Conservation (phyloP, 768 basidiomycete species). For the Bullera alba region DNA sequence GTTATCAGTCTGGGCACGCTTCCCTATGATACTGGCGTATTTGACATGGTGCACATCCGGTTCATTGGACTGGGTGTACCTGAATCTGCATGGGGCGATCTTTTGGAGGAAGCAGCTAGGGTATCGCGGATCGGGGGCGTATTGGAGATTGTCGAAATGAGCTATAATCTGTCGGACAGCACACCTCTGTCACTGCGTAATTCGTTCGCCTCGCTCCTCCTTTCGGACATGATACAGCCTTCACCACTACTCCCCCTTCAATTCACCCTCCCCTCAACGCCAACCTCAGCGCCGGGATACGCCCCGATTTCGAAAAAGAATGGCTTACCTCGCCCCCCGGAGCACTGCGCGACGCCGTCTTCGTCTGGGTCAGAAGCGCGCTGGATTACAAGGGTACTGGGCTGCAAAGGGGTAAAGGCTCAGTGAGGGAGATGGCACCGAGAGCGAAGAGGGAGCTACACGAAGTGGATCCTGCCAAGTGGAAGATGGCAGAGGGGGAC, state of each 20-base stretch:
- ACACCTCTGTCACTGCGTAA: slow-evolving; percentile 16
- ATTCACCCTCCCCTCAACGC: slow-evolving; percentile 23
- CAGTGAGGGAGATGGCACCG: neutral
- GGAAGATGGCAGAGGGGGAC: neutral
- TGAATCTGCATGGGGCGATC: slow-evolving; percentile 33
- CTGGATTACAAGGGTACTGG: slow-evolving; percentile 26
- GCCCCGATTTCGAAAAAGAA: slow-evolving; percentile 12
- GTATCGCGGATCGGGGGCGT: slow-evolving; percentile 38
- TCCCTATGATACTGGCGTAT: slow-evolving; percentile 42
- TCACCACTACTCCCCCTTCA: slow-evolving; percentile 27
- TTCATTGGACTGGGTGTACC: slow-evolving; percentile 41
- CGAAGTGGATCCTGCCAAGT: neutral
- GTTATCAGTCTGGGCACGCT: slow-evolving; percentile 29
- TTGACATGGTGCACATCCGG: slow-evolving; percentile 43
- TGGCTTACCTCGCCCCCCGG: slow-evolving; percentile 5
- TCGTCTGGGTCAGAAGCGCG: slow-evolving; percentile 22
- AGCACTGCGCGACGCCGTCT: slow-evolving; percentile 16
- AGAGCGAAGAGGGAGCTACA: neutral
- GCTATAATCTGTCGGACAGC: slow-evolving; percentile 14
- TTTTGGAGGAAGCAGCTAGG: slow-evolving; percentile 38
- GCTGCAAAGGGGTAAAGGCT: neutral
- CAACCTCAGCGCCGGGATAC: slow-evolving; percentile 1
- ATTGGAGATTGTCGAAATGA: slow-evolving; percentile 30
- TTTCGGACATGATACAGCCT: slow-evolving; percentile 33
- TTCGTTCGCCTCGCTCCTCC: slow-evolving; percentile 31